phyloP scores from a whole-genome alignment of 2,329 filamentous ascomycete genomes.

The Phialocephala sp. region DNA sequence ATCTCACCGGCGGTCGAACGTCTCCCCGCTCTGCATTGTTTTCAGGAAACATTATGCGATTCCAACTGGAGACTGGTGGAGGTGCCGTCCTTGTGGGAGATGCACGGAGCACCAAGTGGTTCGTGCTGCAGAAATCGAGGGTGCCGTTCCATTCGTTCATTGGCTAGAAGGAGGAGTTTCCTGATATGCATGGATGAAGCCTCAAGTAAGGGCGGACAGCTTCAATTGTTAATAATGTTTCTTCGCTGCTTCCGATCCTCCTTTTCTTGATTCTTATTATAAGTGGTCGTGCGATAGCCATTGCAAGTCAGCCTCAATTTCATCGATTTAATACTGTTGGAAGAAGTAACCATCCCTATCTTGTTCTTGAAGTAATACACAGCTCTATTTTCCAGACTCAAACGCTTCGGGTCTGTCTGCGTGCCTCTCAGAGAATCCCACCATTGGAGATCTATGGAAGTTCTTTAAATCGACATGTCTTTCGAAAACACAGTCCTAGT shows the following conservation, averaged over 20 bases:
- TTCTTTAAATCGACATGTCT: constrained; percentile 25
- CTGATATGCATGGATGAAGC: not conserved
- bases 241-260: not conserved
- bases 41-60: too few relatives aligned
- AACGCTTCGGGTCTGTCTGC: not conserved
- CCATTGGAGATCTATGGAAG: not conserved
- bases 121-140: too few relatives aligned
- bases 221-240: not conserved
- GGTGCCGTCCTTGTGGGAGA: too few relatives aligned
- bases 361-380: not conserved
- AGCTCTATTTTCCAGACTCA: not conserved
- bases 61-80: too few relatives aligned
- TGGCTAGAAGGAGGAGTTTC: not conserved
- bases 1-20: too few relatives aligned
- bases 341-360: not conserved
- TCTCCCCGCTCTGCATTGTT: too few relatives aligned
- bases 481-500: constrained; percentile 44
- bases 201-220: not conserved
- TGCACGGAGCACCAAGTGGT: too few relatives aligned
- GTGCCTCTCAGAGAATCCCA: not conserved
- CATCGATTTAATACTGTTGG: too few relatives aligned
- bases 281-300: not conserved
- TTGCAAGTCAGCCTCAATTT: not conserved
- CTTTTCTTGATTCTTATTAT: not conserved
- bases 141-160: not conserved